These are phyloP conservation scores for Epichloe baconii DNA, from an alignment of 2,329 filamentous ascomycete genomes.

Conservation along the genomic window DNA sequence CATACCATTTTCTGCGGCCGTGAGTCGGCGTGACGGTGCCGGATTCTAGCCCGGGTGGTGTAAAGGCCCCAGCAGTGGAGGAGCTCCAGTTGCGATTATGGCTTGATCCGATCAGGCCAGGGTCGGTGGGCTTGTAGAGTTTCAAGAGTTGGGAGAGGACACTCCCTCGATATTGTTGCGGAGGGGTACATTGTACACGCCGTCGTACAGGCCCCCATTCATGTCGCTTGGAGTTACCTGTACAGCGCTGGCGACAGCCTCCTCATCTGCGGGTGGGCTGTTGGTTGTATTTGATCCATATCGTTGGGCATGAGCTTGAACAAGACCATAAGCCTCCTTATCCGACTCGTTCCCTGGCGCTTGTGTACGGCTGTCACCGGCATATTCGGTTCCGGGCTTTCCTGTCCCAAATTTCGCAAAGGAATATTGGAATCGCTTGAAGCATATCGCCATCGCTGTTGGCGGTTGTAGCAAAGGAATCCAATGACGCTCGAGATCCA, in stretches of 20 bases:
- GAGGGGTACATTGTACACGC: slow-evolving; percentile 28
- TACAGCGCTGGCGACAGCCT: slow-evolving; percentile 6
- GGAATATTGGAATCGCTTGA: slow-evolving; percentile 16
- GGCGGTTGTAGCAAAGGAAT: slow-evolving; percentile 21
- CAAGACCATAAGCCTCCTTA: slow-evolving; percentile 28
- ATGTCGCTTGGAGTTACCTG: slow-evolving; percentile 17
- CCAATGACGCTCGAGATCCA: slow-evolving; percentile 23
- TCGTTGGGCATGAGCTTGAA: slow-evolving; percentile 27
- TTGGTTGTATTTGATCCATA: slow-evolving; percentile 8
- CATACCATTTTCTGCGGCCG: slow-evolving; percentile 33
- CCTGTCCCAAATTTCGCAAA: slow-evolving; percentile 18
- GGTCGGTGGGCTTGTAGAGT: slow-evolving; percentile 29
- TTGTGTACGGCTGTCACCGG: background rate
- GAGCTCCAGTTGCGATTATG: slow-evolving; percentile 14
- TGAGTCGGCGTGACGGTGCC: slow-evolving; percentile 29
- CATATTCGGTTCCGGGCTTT: background rate
- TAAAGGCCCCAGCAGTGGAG: slow-evolving; percentile 15
- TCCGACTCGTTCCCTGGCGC: slow-evolving; percentile 1
- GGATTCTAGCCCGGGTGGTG: slow-evolving; percentile 21
- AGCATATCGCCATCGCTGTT: slow-evolving; percentile 15
- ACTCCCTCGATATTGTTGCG: slow-evolving; percentile 29
- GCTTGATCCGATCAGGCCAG: slow-evolving; percentile 5
- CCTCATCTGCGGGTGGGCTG: slow-evolving; percentile 6
- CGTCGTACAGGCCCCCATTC: slow-evolving; percentile 28
- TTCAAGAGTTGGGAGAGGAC: slow-evolving; percentile 33